Evolutionary conservation across 2,329 filamentous ascomycete species (phyloP), one percentile per base, ranked within the genome.

Genomic region (Camillea tinctor): DNA sequence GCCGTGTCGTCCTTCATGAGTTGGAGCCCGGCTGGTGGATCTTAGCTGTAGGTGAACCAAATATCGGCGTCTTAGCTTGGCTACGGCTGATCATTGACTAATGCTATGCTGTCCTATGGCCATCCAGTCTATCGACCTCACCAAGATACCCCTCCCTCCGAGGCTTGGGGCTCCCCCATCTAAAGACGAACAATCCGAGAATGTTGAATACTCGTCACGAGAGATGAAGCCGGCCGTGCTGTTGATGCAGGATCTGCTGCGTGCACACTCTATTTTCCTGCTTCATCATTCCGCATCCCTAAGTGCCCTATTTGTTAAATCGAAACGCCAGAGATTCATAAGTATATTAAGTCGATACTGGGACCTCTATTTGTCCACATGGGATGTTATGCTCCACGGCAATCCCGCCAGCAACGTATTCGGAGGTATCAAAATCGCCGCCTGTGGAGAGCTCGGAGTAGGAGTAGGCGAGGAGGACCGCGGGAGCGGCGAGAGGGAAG

Each of bases 21-120:
- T 77, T 99, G 65, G 94, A 99, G 74, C 80, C 85, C 17, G 91
- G 91, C 26, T 99, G 95, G 95, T 99, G 96, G 96, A 88, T 98
- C 63, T 79, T 98, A 61, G 93, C 92, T 63, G 93, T 96, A 80
- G 72, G 90, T 61, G 22, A 24, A 50, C 49, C 36, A 11, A n/a
- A 15, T 9, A 30, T 24, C 24, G 21, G 11, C 52, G 23, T 49
- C 44, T 44, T 55, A 4, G 44, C n/a, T 50, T 55, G 6, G 44
- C n/a, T 50, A 11, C 13, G 11, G 11, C 23, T 9, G 30, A 19
- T 22, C 21, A 11, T 30, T 51, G 52, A 50, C 61, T 70, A 40
- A 71, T 59, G 50, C 52, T 21, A n/a, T 59, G n/a, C n/a, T n/a
- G n/a, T n/a, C n/a, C 22, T 21, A 19, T 52, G 36, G 4, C 9